These are phyloP conservation scores for Cydonia oblonga DNA, from an alignment of 331 rosid genomes.

Conservation along the genomic window DNA sequence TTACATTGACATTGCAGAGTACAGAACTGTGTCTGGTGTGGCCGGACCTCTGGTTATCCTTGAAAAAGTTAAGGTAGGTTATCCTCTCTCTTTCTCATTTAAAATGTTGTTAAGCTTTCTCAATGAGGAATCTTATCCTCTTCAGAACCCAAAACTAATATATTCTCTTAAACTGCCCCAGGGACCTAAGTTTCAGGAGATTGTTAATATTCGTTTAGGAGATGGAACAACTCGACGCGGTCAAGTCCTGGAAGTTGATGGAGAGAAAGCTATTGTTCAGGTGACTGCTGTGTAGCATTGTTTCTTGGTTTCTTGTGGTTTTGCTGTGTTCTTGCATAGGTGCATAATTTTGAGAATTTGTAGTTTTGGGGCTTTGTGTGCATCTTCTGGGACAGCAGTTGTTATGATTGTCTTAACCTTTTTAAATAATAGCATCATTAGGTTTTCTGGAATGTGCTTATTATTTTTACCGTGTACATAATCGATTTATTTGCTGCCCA, in stretches of 20 bases:
- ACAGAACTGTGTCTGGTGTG: slow-evolving; percentile 97
- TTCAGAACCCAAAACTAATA: slow-evolving; percentile 5
- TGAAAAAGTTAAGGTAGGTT: slow-evolving; percentile 87
- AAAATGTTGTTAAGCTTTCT: not conserved
- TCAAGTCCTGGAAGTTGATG: slow-evolving; percentile 98
- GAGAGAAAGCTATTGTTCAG: slow-evolving; percentile 98
- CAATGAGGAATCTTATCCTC: not conserved
- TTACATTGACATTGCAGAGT: slow-evolving; percentile 49
- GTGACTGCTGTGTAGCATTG: slow-evolving; percentile 17
- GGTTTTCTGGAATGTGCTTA: not conserved
- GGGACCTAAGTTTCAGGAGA: slow-evolving; percentile 99
- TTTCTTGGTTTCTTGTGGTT: not conserved
- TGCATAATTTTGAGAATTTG: not conserved
- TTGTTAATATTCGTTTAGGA: slow-evolving; percentile 94
- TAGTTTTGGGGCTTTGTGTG: not conserved
- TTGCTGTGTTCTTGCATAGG: not conserved
- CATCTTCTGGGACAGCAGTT: not conserved
- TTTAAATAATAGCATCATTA: not conserved
- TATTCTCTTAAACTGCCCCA: slow-evolving; percentile 25
- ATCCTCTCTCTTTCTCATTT: not conserved
- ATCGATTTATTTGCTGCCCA: slow-evolving; percentile 17
- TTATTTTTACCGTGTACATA: slow-evolving; percentile 4
- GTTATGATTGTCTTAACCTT: not conserved
- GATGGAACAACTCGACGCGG: slow-evolving; percentile 91
- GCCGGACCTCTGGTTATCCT: slow-evolving; percentile 99